Base-by-base conservation (phyloP, 805 yeast species). In the Barnettozyma wickerhamii region DNA sequence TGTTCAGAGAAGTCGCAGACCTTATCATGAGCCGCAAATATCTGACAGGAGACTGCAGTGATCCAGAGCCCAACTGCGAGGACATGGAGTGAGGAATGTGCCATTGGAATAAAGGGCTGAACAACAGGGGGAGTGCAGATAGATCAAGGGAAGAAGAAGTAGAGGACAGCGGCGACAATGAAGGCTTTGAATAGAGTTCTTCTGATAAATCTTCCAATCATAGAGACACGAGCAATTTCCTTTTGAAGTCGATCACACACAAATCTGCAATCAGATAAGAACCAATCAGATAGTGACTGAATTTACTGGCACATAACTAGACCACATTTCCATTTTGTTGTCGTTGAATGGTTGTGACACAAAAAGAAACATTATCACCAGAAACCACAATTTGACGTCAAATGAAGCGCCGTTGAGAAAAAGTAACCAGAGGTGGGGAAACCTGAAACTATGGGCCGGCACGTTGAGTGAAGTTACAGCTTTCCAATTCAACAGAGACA, bases 1-100 rank as follows among this genome's bases (percentile, higher is more conserved):
- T 42, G 40, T n/a, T 32, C 27, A 7, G 44, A 20, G 13, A 67
- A 60, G 41, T 66, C 64, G 51, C 76, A 71, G 2, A 53, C 49
- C 40, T 51, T 63, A 43, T 57, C 63, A 30, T 39, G 36, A 18
- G 38, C n/a, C 6, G 15, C 26, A 14, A 36, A 14, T 7, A 6
- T 12, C 12, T 19, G 20, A 13, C 19, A 30, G 6, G 34, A 12
- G 20, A 30, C 19, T 20, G 17, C 12, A 17, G 26, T 5, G 4
- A 20, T 3, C n/a, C 23, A 6, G 23, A 23, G 18, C n/a, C 23
- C 19, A n/a, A n/a, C 15, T 10, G 24, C 20, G 14, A 17, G 10
- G 7, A 14, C 13, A 17, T 10, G 7, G 21, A 15, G 18, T 14
- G 18, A 18, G 13, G 13, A 10, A 10, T 30, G 15, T n/a, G n/a